A percentile compares a stretch with the other conserved stretches of the same genome.
Evolutionary conservation across 78 protist genomes (phyloP).

Genomic region (slime mould (Dictyostelium discoideum)): DNA sequence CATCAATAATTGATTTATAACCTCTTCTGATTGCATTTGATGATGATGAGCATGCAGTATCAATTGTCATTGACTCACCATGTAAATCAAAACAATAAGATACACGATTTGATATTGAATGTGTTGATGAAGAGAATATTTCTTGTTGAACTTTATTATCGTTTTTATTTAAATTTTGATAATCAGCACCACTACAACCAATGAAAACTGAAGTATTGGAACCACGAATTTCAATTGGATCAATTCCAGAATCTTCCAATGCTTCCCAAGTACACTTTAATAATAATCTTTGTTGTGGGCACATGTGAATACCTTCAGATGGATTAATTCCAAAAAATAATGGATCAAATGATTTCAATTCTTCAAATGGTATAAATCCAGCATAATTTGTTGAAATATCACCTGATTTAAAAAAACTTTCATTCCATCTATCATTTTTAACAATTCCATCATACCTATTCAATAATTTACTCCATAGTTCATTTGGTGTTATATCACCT

Average conservation of each 20-base stretch:
- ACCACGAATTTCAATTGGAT: not conserved
- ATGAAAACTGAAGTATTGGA: slow-evolving; percentile 44
- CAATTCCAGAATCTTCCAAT: not conserved
- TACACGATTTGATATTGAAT: not conserved
- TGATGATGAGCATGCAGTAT: slow-evolving; percentile 48
- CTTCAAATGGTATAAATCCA: slow-evolving; percentile 24
- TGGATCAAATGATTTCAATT: not conserved
- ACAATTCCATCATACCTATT: not conserved
- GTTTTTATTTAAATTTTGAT: too few species aligned
- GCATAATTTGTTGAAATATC: not conserved
- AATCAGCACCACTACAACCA: not conserved
- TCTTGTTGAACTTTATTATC: too few species aligned
- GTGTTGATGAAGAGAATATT: not conserved
- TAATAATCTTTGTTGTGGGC: slow-evolving; percentile 34
- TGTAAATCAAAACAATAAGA: slow-evolving; percentile 48
- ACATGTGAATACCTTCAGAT: not conserved
- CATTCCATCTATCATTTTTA: not conserved
- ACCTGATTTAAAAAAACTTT: too few species aligned
- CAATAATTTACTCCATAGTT: slow-evolving; percentile 54
- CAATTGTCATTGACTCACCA: slow-evolving; percentile 35
- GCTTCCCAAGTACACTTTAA: slow-evolving; percentile 38
- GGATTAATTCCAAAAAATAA: not conserved
- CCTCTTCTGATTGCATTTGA: not conserved
- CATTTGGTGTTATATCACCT: not conserved
- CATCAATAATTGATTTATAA: slow-evolving; percentile 10